These are phyloP conservation scores for Phallus indusiatus DNA, from an alignment of 768 basidiomycete species.

Conservation along the genomic window DNA sequence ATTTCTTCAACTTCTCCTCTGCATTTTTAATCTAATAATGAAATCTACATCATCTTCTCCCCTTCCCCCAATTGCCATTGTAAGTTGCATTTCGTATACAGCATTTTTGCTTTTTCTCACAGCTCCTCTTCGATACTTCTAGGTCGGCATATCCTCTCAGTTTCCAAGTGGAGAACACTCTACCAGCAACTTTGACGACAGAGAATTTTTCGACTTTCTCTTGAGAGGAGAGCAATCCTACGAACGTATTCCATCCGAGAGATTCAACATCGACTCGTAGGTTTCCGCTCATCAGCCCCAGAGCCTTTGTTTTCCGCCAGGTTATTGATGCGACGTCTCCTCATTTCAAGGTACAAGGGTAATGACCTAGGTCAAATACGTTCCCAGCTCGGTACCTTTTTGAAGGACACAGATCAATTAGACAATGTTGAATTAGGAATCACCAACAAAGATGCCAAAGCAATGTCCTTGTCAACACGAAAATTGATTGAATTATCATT, in stretches of 20 bases:
- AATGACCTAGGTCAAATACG: slow-evolving; percentile 20
- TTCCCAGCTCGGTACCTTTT: slow-evolving; percentile 26
- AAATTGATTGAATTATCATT: slow-evolving; percentile 31
- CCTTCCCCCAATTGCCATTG: neutral
- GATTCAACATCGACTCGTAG: slow-evolving; percentile 11
- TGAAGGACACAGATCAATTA: slow-evolving; percentile 28
- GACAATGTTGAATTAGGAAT: slow-evolving; percentile 35
- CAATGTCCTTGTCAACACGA: slow-evolving; percentile 27
- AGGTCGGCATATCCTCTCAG: slow-evolving; percentile 13
- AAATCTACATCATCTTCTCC: too few species aligned
- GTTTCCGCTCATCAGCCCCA: too few species aligned
- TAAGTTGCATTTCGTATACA: too few species aligned
- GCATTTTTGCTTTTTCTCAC: neutral
- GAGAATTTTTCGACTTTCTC: slow-evolving; percentile 10
- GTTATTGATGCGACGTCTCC: too few species aligned
- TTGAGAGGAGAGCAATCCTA: slow-evolving; percentile 10
- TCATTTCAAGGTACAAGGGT: slow-evolving; percentile 20
- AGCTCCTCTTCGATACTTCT: neutral
- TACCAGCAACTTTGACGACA: slow-evolving; percentile 10
- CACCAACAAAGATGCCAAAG: slow-evolving; percentile 24
- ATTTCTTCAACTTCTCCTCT: too few species aligned
- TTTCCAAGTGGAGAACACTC: slow-evolving; percentile 2
- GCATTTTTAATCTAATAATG: too few species aligned
- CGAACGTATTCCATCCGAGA: slow-evolving; percentile 10
- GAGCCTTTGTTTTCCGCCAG: too few species aligned